Percentiles rank a stretch among this genome's conserved stretches.
Evolutionary conservation across 1,139 yeast genomes (phyloP).

Genomic region (Arxiozyma telluris): DNA sequence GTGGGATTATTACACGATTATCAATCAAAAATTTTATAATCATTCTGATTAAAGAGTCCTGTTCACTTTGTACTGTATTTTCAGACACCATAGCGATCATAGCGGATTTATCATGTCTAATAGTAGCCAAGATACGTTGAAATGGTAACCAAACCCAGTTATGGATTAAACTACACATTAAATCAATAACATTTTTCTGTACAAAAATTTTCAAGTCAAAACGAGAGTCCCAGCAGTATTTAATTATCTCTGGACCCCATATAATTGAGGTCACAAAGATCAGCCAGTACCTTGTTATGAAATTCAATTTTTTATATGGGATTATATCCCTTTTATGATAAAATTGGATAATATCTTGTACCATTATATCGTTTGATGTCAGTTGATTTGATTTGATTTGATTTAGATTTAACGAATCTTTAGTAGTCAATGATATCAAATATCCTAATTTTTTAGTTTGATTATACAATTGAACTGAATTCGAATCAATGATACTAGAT

Average conservation of each 20-base stretch:
- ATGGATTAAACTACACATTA: conserved; percentile 54
- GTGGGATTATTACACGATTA: conserved; percentile 16
- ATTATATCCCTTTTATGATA: neutral
- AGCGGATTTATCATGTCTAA: conserved; percentile 67
- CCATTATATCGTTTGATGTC: neutral
- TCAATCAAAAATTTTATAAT: conserved; percentile 62
- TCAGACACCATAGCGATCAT: conserved; percentile 71
- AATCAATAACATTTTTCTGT: conserved; percentile 49
- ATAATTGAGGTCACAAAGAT: conserved; percentile 31
- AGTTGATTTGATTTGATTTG: neutral
- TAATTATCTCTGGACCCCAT: conserved; percentile 45
- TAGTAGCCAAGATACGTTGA: conserved; percentile 63
- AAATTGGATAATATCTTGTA: neutral
- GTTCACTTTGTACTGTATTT: conserved; percentile 68
- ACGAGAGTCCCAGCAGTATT: conserved; percentile 42
- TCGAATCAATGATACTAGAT: neutral
- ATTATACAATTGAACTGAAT: neutral
- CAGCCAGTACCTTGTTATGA: conserved; percentile 62
- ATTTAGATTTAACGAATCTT: neutral
- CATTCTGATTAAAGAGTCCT: conserved; percentile 80
- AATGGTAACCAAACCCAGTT: conserved; percentile 83
- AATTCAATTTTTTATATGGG: conserved; percentile 37
- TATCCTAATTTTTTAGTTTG: neutral
- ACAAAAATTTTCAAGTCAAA: conserved; percentile 48
- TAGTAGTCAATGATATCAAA: neutral